Evolutionary conservation across 1,284 basidiomycete genomes (phyloP), one percentile per base, ranked within the genome.

Genomic region (Tilletia indica): DNA sequence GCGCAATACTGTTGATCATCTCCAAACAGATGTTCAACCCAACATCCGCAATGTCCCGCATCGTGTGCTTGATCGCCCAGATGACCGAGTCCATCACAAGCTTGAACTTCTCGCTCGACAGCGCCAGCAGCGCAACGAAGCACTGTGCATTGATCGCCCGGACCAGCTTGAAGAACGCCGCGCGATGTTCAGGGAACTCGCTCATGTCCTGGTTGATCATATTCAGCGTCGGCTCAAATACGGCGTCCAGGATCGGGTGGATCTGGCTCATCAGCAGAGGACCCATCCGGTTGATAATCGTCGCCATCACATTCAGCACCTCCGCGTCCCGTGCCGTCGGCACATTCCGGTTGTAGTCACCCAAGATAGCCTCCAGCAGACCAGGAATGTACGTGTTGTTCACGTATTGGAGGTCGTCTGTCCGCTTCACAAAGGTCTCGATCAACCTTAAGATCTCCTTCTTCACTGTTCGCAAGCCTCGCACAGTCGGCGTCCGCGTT

Each of bases 201-300:
- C 95, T 88, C 81, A 99, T 97, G 87, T 99, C 97, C 73, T 97
- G 93, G 86, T 97, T 98, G 85, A 99, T 99, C 97, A 99, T 99
- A 81, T 91, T 92, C 74, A 99, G 87, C 3, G 97, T 99, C 56
- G 94, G 94, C 86, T 97, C 95, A 80, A 99, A 99, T 68, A 99
- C 93, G 19, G 96, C 94, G 80, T 99, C 97, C 49, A 99, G 88
- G 73, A 97, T 93, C 3, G 96, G 92, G 1, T 92, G 91, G n/a
- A 99, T 92, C 89, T 99, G 95, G 42, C 94, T 92, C 9, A 92
- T 96, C 69, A 99, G 88, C 70, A 83, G 71, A 5, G 70, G 69
- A 25, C 81, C 80, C 49, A 83, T 71, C 6, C 80, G 77, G 38
- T 78, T 76, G 9, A 92, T 95, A 79, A 99, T 97, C n/a, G 94